These are phyloP conservation scores for Candida corydali DNA, from an alignment of 805 yeast genomes.

Conservation along the genomic window DNA sequence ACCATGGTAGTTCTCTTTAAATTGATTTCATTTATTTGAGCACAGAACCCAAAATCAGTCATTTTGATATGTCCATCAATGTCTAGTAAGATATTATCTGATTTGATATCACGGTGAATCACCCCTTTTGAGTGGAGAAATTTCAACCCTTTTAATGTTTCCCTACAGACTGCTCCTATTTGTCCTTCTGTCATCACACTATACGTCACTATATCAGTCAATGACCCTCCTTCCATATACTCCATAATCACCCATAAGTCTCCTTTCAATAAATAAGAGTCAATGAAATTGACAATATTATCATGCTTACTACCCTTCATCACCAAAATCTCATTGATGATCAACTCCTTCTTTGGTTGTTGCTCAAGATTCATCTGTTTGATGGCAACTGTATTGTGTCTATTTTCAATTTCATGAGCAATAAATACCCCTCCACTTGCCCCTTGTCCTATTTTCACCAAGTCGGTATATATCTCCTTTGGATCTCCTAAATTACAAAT, in stretches of 20 bases:
- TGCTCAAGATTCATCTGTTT: conserved; percentile 93
- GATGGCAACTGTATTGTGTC: conserved; percentile 72
- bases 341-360: conserved; percentile 93
- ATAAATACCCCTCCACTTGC: conserved; percentile 97
- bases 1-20: conserved; percentile 96
- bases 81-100: conserved; percentile 84
- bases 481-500: conserved; percentile 91
- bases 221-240: conserved; percentile 97
- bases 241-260: conserved; percentile 98
- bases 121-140: conserved; percentile 90
- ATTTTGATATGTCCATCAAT: conserved; percentile 85
- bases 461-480: conserved; percentile 55
- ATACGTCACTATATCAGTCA: conserved; percentile 93
- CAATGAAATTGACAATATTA: conserved; percentile 91
- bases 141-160: conserved; percentile 79
- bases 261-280: conserved; percentile 71
- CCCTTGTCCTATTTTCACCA: conserved; percentile 93
- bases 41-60: conserved; percentile 97
- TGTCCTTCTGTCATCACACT: conserved; percentile 88
- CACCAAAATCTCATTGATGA: conserved; percentile 90
- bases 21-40: conserved; percentile 58
- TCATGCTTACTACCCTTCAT: conserved; percentile 90
- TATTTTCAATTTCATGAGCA: conserved; percentile 57
- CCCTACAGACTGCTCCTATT: conserved; percentile 92
- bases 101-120: conserved; percentile 93